phyloP scores from a whole-genome alignment of 169 alveolate genomes.

The Eimeria zaria region DNA sequence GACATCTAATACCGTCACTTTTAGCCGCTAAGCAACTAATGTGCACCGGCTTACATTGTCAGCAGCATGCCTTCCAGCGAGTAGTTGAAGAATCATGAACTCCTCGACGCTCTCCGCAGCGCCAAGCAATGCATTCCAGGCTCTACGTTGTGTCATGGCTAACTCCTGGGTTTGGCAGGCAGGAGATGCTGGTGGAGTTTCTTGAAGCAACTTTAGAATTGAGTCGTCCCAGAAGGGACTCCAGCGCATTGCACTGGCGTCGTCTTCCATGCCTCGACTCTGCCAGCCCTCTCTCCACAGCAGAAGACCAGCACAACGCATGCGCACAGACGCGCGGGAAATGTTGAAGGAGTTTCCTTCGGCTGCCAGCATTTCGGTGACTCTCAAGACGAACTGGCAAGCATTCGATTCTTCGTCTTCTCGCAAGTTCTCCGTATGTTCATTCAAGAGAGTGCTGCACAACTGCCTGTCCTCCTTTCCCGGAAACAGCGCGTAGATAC shows the following conservation, averaged over 20 bases:
- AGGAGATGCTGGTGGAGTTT: not conserved
- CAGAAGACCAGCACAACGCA: conserved; percentile 44
- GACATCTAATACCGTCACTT: not conserved
- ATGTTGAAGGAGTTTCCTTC: not conserved
- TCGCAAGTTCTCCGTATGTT: not conserved
- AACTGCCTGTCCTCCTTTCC: not conserved
- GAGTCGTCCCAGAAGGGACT: conserved; percentile 36
- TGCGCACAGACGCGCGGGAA: conserved; percentile 4
- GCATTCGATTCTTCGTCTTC: not conserved
- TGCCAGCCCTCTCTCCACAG: conserved; percentile 18
- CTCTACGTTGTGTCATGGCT: not conserved
- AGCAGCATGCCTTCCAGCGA: conserved; percentile 46
- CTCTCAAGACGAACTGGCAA: not conserved
- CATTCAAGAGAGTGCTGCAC: not conserved
- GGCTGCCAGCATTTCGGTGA: not conserved
- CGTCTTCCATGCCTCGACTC: not conserved
- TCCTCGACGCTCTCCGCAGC: conserved; percentile 71
- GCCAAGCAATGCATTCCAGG: conserved; percentile 57
- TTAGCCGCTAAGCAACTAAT: not conserved
- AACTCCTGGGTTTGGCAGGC: not conserved
- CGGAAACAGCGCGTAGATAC: conserved; percentile 24
- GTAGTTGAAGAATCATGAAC: conserved; percentile 21
- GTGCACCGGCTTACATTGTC: conserved; percentile 7
- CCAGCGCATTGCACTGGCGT: not conserved
- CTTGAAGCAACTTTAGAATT: conserved; percentile 29